phyloP scores from a whole-genome alignment of 2,329 filamentous ascomycete species.

The Aspergillus costaricaensis region DNA sequence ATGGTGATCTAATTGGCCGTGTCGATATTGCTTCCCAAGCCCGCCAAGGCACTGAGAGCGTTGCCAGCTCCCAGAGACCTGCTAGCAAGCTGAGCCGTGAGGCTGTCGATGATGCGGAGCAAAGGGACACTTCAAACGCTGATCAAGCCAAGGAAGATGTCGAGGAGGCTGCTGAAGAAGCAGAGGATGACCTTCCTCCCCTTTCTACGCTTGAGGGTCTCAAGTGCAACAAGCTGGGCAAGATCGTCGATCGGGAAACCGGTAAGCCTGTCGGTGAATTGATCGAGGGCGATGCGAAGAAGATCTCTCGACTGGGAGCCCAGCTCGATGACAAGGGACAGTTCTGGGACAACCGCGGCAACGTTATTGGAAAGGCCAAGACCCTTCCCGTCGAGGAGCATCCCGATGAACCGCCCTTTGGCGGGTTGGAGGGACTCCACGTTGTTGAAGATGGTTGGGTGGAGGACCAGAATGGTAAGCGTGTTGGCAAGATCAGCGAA shows the following conservation, averaged over 20 bases:
- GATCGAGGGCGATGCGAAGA: conserved; percentile 64
- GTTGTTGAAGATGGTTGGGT: conserved; percentile 52
- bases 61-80: conserved; percentile 16
- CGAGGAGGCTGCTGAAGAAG: conserved; percentile 18
- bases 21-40: conserved; percentile 35
- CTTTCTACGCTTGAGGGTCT: conserved; percentile 43
- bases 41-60: conserved; percentile 41
- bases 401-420: conserved; percentile 45
- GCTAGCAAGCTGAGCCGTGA: conserved; percentile 33
- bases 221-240: conserved; percentile 48
- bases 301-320: conserved; percentile 49
- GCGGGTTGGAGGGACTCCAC: conserved; percentile 50
- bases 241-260: conserved; percentile 42
- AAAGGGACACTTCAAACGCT: conserved; percentile 48
- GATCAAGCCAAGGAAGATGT: conserved; percentile 48
- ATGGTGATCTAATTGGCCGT: conserved; percentile 43
- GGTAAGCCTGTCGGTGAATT: conserved; percentile 59
- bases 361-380: conserved; percentile 63
- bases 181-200: conserved; percentile 37
- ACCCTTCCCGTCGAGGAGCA: conserved; percentile 42
- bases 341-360: conserved; percentile 64
- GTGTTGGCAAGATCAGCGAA: conserved; percentile 55
- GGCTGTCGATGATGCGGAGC: conserved; percentile 54
- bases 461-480: conserved; percentile 51
- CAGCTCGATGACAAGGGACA: conserved; percentile 61